Evolutionary conservation across 2,329 filamentous ascomycete species (phyloP).

Genomic region (Xylaria sp.): DNA sequence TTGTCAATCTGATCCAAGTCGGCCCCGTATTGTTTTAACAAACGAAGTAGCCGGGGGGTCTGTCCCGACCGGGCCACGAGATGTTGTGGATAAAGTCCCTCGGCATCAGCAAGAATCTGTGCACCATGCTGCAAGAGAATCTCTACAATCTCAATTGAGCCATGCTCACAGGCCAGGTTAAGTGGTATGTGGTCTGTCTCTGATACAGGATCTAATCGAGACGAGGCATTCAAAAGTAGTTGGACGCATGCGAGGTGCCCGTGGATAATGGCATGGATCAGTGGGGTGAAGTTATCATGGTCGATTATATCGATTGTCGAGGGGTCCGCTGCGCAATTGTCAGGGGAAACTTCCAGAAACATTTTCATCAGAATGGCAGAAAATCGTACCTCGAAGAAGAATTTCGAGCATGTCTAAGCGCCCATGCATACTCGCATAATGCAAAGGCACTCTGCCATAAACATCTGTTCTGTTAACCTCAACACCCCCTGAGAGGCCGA

Average conservation of each 20-base stretch:
- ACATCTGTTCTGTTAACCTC: conserved; percentile 86
- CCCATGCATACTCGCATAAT: conserved; percentile 97
- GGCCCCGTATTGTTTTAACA: conserved; percentile 86
- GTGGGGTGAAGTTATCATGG: conserved; percentile 95
- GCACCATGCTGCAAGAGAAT: conserved; percentile 84
- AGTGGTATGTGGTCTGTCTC: conserved; percentile 93
- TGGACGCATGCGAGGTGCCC: conserved; percentile 83
- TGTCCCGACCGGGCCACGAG: conserved; percentile 90
- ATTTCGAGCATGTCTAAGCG: conserved; percentile 83
- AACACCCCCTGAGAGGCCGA: conserved; percentile 79
- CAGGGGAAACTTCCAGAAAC: conserved; percentile 20
- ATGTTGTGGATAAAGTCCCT: conserved; percentile 97
- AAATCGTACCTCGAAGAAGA: conserved; percentile 69
- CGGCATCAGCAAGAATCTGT: conserved; percentile 88
- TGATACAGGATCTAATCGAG: conserved; percentile 85
- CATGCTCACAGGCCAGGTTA: conserved; percentile 94
- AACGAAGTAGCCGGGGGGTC: conserved; percentile 78
- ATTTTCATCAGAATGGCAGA: background rate
- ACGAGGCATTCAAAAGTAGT: conserved; percentile 77
- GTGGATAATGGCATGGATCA: conserved; percentile 95
- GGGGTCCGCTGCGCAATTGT: conserved; percentile 63
- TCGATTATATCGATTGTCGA: conserved; percentile 88
- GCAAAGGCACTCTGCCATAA: conserved; percentile 90
- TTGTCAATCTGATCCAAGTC: conserved; percentile 94
- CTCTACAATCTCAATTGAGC: conserved; percentile 84